phyloP scores from a whole-genome alignment of 1,139 yeast species.

The Pneumocystis wakefieldiae region DNA sequence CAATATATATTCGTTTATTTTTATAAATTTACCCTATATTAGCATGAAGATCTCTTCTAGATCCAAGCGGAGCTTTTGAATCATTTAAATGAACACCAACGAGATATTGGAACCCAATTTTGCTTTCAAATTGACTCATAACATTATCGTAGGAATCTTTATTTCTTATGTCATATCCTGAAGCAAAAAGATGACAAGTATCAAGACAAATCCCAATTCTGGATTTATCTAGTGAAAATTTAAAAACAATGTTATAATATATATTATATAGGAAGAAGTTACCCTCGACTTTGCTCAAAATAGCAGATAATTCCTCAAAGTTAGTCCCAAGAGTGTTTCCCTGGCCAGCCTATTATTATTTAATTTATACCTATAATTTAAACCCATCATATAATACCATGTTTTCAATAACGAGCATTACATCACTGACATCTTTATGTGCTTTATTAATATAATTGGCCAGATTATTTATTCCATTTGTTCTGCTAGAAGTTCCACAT shows the following conservation, averaged over 20 bases:
- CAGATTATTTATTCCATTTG: conserved; percentile 45
- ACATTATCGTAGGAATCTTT: conserved; percentile 43
- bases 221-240: neutral
- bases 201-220: conserved; percentile 9
- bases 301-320: conserved; percentile 57
- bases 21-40: conserved; percentile 39
- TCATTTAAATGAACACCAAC: conserved; percentile 80
- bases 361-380: neutral
- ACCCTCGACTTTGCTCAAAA: conserved; percentile 69
- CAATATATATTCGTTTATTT: neutral
- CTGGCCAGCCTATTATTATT: conserved; percentile 50
- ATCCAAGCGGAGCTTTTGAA: conserved; percentile 83
- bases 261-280: conserved; percentile 46
- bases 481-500: conserved; percentile 56
- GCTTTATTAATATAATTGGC: conserved; percentile 73
- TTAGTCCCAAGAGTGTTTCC: conserved; percentile 79
- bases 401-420: conserved; percentile 80
- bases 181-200: conserved; percentile 28
- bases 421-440: conserved; percentile 54
- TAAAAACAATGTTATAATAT: conserved; percentile 77
- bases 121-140: conserved; percentile 58
- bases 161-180: conserved; percentile 76
- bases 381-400: conserved; percentile 31
- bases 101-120: conserved; percentile 60
- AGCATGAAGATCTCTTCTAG: conserved; percentile 85